Percentiles rank a stretch among this genome's conserved stretches.
These are phyloP conservation scores for Arabis alpina DNA, from an alignment of 345 rosid species.

Conservation along the genomic window DNA sequence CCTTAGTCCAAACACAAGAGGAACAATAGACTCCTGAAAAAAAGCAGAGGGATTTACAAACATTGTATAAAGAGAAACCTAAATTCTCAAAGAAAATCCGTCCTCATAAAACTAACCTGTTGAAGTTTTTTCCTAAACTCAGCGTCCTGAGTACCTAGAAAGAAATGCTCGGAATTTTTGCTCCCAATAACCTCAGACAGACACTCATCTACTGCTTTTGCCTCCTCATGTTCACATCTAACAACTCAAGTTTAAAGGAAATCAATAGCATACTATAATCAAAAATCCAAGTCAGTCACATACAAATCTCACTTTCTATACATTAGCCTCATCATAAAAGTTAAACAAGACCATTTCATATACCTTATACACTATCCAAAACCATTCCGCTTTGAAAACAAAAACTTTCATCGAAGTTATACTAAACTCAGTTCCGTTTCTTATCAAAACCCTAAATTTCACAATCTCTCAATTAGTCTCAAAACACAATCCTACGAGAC, in stretches of 20 bases:
- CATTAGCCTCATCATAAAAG: not conserved
- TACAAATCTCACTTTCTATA: not conserved
- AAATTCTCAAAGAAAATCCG: not conserved
- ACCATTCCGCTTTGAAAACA: no score
- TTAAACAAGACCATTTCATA: not conserved
- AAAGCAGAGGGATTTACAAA: slow-evolving; percentile 5
- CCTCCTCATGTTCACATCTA: slow-evolving; percentile 82
- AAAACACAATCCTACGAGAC: not conserved
- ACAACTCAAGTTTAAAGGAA: slow-evolving; percentile 6
- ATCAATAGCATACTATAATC: slow-evolving; percentile 6
- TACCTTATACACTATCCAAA: not conserved
- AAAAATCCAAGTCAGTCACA: not conserved
- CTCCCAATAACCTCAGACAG: slow-evolving; percentile 65
- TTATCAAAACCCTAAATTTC: not conserved
- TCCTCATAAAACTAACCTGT: slow-evolving; percentile 50
- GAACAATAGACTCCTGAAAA: slow-evolving; percentile 77
- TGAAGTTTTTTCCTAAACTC: slow-evolving; percentile 69
- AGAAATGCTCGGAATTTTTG: slow-evolving; percentile 73
- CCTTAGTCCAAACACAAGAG: slow-evolving; percentile 74
- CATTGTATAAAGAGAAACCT: not conserved
- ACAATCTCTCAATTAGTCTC: not conserved
- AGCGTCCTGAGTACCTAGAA: slow-evolving; percentile 83
- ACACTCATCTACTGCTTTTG: slow-evolving; percentile 71
- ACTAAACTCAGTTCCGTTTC: not conserved
- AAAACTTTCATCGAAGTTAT: not conserved